Conservation (phyloP, 208 protist genomes). For the Crithidia acanthocephali region DNA sequence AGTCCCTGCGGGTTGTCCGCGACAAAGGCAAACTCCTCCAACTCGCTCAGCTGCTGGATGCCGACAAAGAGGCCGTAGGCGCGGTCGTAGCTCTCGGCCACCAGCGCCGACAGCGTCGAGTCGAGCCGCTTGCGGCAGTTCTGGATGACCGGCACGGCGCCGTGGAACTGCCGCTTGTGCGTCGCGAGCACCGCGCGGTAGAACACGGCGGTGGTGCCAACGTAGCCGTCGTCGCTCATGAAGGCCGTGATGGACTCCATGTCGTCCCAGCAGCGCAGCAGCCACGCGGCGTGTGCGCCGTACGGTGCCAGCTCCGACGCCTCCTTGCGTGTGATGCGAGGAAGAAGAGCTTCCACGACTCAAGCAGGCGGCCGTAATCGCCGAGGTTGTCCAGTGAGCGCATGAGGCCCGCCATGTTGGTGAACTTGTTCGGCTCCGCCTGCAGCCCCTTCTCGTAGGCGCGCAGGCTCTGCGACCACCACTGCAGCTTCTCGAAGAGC, state of each 20-base stretch:
- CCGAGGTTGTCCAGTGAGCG: slow-evolving; percentile 97
- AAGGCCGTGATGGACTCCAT: slow-evolving; percentile 92
- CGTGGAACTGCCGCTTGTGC: slow-evolving; percentile 72
- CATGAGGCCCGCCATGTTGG: slow-evolving; percentile 95
- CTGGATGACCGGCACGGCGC: slow-evolving; percentile 92
- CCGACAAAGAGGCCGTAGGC: slow-evolving; percentile 97
- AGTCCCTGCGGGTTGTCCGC: slow-evolving; percentile 61
- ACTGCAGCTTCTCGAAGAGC: slow-evolving; percentile 97
- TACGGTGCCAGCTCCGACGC: slow-evolving; percentile 92
- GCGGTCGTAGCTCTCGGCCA: slow-evolving; percentile 98
- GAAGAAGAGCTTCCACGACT: slow-evolving; percentile 79
- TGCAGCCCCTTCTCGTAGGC: slow-evolving; percentile 87
- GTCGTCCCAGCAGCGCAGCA: slow-evolving; percentile 92
- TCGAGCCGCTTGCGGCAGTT: slow-evolving; percentile 94
- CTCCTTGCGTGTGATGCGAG: slow-evolving; percentile 72
- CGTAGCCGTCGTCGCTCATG: slow-evolving; percentile 92
- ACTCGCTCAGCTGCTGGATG: slow-evolving; percentile 98
- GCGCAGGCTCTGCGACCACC: slow-evolving; percentile 97
- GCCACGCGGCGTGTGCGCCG: slow-evolving; percentile 96
- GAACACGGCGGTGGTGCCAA: slow-evolving; percentile 92
- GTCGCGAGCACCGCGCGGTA: slow-evolving; percentile 89
- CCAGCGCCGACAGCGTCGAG: slow-evolving; percentile 95
- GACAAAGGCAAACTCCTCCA: slow-evolving; percentile 97
- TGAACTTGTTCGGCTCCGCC: slow-evolving; percentile 84
- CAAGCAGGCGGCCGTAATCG: slow-evolving; percentile 91